Evolutionary conservation across 192 early-diverging fungal species (phyloP), one percentile per base, ranked within the genome.

Genomic region (Coemansia sp.): DNA sequence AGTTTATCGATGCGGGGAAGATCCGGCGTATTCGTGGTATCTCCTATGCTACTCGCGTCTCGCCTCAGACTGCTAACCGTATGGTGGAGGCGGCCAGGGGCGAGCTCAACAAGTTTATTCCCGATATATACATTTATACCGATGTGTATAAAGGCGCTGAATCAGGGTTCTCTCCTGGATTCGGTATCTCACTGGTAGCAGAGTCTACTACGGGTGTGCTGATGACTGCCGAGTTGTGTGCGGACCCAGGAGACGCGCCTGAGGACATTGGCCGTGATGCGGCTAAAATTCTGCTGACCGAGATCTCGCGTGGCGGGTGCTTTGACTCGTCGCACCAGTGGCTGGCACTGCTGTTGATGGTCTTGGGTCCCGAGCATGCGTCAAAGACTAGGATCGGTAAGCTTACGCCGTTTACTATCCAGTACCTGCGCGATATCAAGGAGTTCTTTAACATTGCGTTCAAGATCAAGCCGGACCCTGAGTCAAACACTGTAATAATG

Each of bases 131-230:
- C 74, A 91, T 99, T 62, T 97, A 96, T 81, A 96, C 97, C 29
- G 97, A 98, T 83, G 94, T 97, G 53, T 98, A 93, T 79, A 95
- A 96, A 74, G 96, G 97, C n/a, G 92, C 90, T 9, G 95, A 99
- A 68, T 91, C 92, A 18, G 96, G 97, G 39, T 78, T 90, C 63
- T 95, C 92, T 49, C 96, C 97, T 18, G 97, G 96, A 9, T 99
- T 97, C 74, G 95, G 91, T 1, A 80, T 97, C 27, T 92, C 92
- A 29, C 77, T 99, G 47, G 95, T 99, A 5, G 96, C 96, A 7
- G 96, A 98, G 79, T 89, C 93, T 5, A 97, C 92, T 0, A 95
- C 92, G 0, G 92, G 92, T 2, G 92, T 79, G 2, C 84, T 97
- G 49, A 81, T 95, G 65, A 93, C 92, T 15, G 92, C 95, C 34